These are phyloP conservation scores for Hypsizygus marmoreus DNA, from an alignment of 768 basidiomycete genomes.

Conservation along the genomic window DNA sequence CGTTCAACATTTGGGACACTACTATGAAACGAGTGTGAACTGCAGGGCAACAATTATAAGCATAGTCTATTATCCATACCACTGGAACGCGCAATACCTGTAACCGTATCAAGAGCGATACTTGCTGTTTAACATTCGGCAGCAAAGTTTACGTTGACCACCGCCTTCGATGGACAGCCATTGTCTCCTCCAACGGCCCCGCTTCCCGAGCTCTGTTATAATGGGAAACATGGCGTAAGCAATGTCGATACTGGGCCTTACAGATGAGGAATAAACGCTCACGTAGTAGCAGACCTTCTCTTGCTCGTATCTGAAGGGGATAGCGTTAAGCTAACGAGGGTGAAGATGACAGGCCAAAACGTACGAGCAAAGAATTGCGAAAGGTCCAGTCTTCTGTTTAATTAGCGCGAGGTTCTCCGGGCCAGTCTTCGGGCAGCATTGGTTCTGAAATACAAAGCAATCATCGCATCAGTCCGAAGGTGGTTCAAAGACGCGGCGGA, in stretches of 20 bases:
- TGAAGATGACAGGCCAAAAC: conserved; percentile 1
- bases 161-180: background rate
- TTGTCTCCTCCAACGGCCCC: background rate
- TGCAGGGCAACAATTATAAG: too few species aligned
- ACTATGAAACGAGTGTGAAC: too few species aligned
- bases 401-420: background rate
- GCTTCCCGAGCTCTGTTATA: background rate
- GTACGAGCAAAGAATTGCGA: conserved; percentile 5
- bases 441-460: background rate
- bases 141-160: background rate
- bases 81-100: too few species aligned
- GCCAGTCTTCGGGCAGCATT: conserved; percentile 7
- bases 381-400: background rate
- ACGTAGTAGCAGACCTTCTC: conserved; percentile 1
- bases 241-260: background rate
- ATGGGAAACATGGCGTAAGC: background rate
- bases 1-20: too few species aligned
- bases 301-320: background rate
- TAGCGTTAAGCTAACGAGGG: too few species aligned
- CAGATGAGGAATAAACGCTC: background rate
- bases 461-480: background rate
- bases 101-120: background rate
- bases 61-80: too few species aligned
- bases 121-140: background rate
- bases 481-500: background rate